Base-by-base conservation (phyloP, 441 rosid species). In the Croton laevigatus region DNA sequence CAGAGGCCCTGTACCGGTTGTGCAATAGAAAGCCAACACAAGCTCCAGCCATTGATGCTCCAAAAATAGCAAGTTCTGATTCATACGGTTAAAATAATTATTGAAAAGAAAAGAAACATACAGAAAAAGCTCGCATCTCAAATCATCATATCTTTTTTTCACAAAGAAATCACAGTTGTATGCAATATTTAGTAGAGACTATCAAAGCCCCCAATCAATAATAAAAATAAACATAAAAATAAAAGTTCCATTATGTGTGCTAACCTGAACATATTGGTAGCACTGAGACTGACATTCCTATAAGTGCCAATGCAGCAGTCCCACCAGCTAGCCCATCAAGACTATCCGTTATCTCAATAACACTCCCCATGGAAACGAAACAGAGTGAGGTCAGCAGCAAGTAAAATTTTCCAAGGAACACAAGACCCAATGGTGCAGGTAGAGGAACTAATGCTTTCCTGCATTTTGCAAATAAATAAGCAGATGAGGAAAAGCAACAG, bases 31-130 rank as follows among this genome's bases (percentile, higher is more conserved):
- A 94, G 62, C 98, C 97, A 68, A 89, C 82, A 82, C 97, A 90
- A 62, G 96, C 94, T 80, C 97, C 99, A 4, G 97, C 97, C 99
- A 94, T 91, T 7, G 97, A 86, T 69, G 96, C 85, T 79, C 97
- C 98, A 73, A 94, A 94, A 81, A 91, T 61, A 58, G 94, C 85
- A 53, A 94, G 88, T 71, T 89, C 98, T 94, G 81, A 40, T 74
- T 76, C 16, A 66, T 36, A 68, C 62, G 53, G 36, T 23, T 22
- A 74, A 48, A 48, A 3, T 61, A 71, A 42, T 78, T 55, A 70
- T 59, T 45, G 32, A 2, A 51, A 20, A 45, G 45, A 65, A 69
- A 17, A 45, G 45, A 65, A 69, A 54, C 11, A 32, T 40, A n/a
- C 27, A 19, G 55, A 32, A 16, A 51, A 62, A 22, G 60, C 36